These are phyloP conservation scores for Boletus huronensis DNA, from an alignment of 768 basidiomycete genomes.

Conservation along the genomic window DNA sequence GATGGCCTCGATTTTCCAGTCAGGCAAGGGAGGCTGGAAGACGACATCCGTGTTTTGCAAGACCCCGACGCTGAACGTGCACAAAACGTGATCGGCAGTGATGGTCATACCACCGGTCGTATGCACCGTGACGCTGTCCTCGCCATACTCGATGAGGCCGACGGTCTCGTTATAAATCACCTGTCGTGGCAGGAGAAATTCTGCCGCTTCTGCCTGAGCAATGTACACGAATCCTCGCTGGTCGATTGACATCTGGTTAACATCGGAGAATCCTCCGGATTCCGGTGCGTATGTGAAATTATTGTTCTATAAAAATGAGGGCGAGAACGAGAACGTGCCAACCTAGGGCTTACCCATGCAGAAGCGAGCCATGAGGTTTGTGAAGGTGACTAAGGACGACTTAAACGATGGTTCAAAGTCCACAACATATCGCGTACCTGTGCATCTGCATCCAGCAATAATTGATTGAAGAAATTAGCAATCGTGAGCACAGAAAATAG, in stretches of 20 bases:
- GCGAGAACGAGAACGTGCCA: background rate
- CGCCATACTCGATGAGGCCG: slow-evolving; percentile 42
- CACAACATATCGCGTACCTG: slow-evolving; percentile 18
- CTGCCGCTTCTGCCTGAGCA: slow-evolving; percentile 52
- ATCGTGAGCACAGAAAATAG: background rate
- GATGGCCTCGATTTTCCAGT: slow-evolving; percentile 61
- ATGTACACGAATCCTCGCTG: slow-evolving; percentile 60
- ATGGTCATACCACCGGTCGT: slow-evolving; percentile 42
- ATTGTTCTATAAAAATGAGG: slow-evolving; percentile 42
- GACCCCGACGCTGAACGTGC: slow-evolving; percentile 68
- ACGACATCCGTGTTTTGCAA: slow-evolving; percentile 57
- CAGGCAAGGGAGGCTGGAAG: slow-evolving; percentile 53
- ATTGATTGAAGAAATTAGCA: slow-evolving; percentile 3
- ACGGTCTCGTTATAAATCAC: slow-evolving; percentile 50
- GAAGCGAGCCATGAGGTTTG: slow-evolving; percentile 60
- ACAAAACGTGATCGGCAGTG: slow-evolving; percentile 53
- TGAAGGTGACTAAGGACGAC: slow-evolving; percentile 52
- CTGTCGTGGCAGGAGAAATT: slow-evolving; percentile 48
- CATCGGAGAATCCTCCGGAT: slow-evolving; percentile 55
- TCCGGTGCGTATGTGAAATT: slow-evolving; percentile 56
- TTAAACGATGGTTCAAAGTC: slow-evolving; percentile 7
- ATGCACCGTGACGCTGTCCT: slow-evolving; percentile 47
- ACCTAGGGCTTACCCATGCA: slow-evolving; percentile 45
- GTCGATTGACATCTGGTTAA: slow-evolving; percentile 54
- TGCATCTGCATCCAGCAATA: slow-evolving; percentile 13